Evolutionary conservation across 805 yeast species (phyloP).

Genomic region (Ogataea corticis): DNA sequence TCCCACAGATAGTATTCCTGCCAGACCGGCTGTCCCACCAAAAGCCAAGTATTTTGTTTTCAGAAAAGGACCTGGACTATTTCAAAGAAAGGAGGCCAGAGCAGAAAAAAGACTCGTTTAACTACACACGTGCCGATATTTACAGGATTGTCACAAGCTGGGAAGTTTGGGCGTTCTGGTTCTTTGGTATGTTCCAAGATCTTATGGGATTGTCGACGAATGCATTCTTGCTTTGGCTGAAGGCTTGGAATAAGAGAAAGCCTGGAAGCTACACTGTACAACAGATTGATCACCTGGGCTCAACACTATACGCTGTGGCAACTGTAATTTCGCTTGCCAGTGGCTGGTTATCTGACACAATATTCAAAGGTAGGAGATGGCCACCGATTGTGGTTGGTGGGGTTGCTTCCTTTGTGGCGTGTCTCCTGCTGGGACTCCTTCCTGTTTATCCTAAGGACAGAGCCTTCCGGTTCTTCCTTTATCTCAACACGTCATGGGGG

Average conservation of each 20-base stretch:
- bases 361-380: background rate
- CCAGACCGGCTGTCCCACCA: constrained; percentile 45
- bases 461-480: constrained; percentile 13
- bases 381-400: constrained; percentile 14
- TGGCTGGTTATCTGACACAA: constrained; percentile 15
- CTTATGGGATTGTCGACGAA: constrained; percentile 9
- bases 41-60: constrained; percentile 35
- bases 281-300: constrained; percentile 11
- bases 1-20: constrained; percentile 49
- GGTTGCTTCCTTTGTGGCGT: background rate
- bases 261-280: constrained; percentile 9
- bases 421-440: constrained; percentile 5
- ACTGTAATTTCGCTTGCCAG: constrained; percentile 8
- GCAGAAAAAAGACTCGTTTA: constrained; percentile 8
- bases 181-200: constrained; percentile 17
- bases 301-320: constrained; percentile 15
- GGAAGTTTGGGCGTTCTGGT: constrained; percentile 18
- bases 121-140: constrained; percentile 7
- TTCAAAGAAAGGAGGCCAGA: constrained; percentile 14
- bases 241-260: constrained; percentile 15
- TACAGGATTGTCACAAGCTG: constrained; percentile 4
- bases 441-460: constrained; percentile 2
- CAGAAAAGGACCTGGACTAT: constrained; percentile 12
- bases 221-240: constrained; percentile 13
- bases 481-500: constrained; percentile 12